A percentile compares a stretch with the other conserved stretches of the same genome.
Evolutionary conservation across 2,329 filamentous ascomycete genomes (phyloP).

Genomic region (Aspergillus sp.): DNA sequence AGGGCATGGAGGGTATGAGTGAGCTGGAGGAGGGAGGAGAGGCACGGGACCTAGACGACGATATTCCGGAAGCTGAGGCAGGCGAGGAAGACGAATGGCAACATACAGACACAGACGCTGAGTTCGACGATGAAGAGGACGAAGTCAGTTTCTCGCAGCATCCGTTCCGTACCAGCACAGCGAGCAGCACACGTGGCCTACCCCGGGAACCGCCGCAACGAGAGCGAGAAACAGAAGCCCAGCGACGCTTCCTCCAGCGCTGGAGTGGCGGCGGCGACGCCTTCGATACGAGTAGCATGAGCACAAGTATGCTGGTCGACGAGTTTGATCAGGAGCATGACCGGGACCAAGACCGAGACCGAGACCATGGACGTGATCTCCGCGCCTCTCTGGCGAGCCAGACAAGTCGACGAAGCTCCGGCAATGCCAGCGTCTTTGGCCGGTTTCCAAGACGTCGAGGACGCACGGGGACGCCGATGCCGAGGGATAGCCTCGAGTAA

Average conservation of each 20-base stretch:
- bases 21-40: conserved; percentile 55
- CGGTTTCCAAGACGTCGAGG: conserved; percentile 40
- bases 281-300: conserved; percentile 30
- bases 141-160: conserved; percentile 28
- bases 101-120: conserved; percentile 73
- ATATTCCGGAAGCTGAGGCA: conserved; percentile 59
- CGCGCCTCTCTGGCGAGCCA: conserved; percentile 34
- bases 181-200: conserved; percentile 29
- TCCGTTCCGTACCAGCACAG: conserved; percentile 34
- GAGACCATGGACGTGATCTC: conserved; percentile 15
- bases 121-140: conserved; percentile 49
- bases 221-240: conserved; percentile 38
- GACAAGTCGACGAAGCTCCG: conserved; percentile 27
- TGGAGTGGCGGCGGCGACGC: conserved; percentile 40
- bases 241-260: conserved; percentile 38
- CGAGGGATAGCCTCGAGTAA: conserved; percentile 55
- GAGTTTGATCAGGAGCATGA: conserved; percentile 25
- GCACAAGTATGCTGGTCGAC: conserved; percentile 29
- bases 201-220: conserved; percentile 24
- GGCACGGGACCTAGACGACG: conserved; percentile 70
- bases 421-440: conserved; percentile 27
- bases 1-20: conserved; percentile 45
- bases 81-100: conserved; percentile 65
- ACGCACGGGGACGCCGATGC: conserved; percentile 36
- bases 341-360: not conserved